Base-by-base conservation (phyloP, 805 yeast genomes). In the Gaillardinia entomophila region DNA sequence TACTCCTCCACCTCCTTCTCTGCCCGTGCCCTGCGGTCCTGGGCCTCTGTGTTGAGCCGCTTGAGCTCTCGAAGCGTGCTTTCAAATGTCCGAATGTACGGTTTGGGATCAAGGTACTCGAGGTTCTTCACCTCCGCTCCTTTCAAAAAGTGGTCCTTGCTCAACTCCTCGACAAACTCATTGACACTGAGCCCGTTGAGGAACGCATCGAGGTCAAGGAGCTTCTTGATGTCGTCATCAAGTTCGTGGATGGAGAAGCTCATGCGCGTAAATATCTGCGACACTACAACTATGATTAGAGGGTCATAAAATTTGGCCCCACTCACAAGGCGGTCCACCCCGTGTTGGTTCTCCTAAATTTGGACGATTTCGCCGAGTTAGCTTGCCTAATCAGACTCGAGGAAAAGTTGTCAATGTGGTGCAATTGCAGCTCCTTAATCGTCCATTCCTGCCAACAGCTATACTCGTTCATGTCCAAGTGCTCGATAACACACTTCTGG, bases 51-150 rank as follows among this genome's bases (percentile, higher is more conserved):
- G 28, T 69, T 69, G 27, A 92, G 58, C 31, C 66, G 67, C 46
- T 77, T 74, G 42, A 90, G 62, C 48, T 86, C 90, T 28, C 77
- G 69, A 28, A 88, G 62, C 2, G 92, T 85, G 1, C 89, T 77
- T 52, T 90, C 97, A 55, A 92, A 89, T 0, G 96, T 86, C 44
- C 96, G 74, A 29, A 90, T 90, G 52, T 85, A 92, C 2, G 97
- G 97, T 49, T 86, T 87, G 1, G 97, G 96, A 49, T 92, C 96
- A 34, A 87, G 57, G 48, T 70, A 71, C 31, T 73, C 76, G 20
- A 72, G 51, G 26, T 71, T 64, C 36, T 73, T 69, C 18, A 68
- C 74, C 39, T 70, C 75, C 6, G 71, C 69, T 10, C 68, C 72
- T 37, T 69, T 67, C 18, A 65, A 45, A 12, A 73, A 65, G 42